phyloP scores from a whole-genome alignment of 495 filamentous ascomycete species.

The Lichina pygmaea region DNA sequence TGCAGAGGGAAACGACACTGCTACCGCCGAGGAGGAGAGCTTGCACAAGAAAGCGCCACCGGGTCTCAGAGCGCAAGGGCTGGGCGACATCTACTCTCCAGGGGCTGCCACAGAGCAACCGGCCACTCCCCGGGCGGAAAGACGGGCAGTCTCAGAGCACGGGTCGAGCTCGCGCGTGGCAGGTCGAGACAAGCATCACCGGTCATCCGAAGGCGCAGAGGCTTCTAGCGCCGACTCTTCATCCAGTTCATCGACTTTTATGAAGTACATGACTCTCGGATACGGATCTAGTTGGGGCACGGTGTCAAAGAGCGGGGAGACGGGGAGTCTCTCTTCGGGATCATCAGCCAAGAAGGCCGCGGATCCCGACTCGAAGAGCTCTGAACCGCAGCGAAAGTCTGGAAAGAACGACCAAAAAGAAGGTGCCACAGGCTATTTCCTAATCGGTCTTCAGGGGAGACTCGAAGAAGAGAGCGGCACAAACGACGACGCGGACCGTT shows the following conservation, averaged over 20 bases:
- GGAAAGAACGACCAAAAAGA: background rate
- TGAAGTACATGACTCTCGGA: slow-evolving; percentile 33
- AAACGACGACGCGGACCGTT: background rate
- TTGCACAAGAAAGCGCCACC: background rate
- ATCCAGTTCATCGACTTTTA: slow-evolving; percentile 10
- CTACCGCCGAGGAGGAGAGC: background rate
- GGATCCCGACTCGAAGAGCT: background rate
- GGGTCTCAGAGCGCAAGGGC: background rate
- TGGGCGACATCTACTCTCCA: background rate
- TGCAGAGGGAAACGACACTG: background rate
- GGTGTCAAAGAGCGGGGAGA: background rate
- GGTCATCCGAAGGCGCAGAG: background rate
- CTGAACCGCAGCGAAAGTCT: background rate
- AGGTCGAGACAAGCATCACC: background rate
- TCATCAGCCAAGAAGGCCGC: background rate
- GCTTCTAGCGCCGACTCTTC: background rate
- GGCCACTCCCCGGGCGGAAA: background rate
- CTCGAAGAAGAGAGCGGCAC: slow-evolving; percentile 14
- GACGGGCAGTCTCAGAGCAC: background rate
- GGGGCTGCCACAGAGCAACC: background rate
- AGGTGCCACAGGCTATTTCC: slow-evolving; percentile 25
- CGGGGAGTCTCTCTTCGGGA: background rate
- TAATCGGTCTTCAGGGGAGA: slow-evolving; percentile 43
- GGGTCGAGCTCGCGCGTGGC: background rate
- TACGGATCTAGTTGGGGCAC: slow-evolving; percentile 32